A percentile compares a stretch with the other conserved stretches of the same genome.
Evolutionary conservation across 371 early-diverging fungal species (phyloP).

Genomic region (Syncephalastrum sp.): DNA sequence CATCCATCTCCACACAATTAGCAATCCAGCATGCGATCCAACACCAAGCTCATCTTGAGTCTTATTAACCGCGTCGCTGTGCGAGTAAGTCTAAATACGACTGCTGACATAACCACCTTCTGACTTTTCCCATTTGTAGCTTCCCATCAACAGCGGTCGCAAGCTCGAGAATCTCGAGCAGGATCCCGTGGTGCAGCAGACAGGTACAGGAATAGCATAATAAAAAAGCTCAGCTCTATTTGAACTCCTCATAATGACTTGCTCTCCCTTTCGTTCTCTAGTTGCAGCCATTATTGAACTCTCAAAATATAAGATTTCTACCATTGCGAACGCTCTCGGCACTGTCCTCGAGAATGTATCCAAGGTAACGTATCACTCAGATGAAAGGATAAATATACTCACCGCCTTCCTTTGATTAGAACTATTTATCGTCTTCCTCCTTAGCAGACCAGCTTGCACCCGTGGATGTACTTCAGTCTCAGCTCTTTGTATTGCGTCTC

Average conservation of each 20-base stretch:
- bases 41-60: conserved; percentile 49
- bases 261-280: conserved; percentile 7
- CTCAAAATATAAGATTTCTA: conserved; percentile 56
- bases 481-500: conserved; percentile 72
- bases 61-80: conserved; percentile 53
- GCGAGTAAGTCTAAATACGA: conserved; percentile 33
- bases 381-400: neutral
- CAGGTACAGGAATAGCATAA: conserved; percentile 27
- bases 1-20: too few relatives aligned
- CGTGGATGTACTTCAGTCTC: conserved; percentile 70
- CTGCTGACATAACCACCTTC: neutral
- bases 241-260: neutral
- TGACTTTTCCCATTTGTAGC: conserved; percentile 27
- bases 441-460: conserved; percentile 54
- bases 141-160: conserved; percentile 59
- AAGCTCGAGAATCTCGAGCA: conserved; percentile 57
- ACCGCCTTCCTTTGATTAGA: neutral
- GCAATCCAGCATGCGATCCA: conserved; percentile 28
- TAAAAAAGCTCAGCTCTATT: neutral
- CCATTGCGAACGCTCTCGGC: conserved; percentile 56
- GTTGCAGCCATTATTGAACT: conserved; percentile 67
- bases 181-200: conserved; percentile 70
- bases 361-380: conserved; percentile 44
- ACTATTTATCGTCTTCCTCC: conserved; percentile 18
- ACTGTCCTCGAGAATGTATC: conserved; percentile 62